Base-by-base conservation (phyloP, 805 yeast species). In the Cyberlindnera subsufficiens region DNA sequence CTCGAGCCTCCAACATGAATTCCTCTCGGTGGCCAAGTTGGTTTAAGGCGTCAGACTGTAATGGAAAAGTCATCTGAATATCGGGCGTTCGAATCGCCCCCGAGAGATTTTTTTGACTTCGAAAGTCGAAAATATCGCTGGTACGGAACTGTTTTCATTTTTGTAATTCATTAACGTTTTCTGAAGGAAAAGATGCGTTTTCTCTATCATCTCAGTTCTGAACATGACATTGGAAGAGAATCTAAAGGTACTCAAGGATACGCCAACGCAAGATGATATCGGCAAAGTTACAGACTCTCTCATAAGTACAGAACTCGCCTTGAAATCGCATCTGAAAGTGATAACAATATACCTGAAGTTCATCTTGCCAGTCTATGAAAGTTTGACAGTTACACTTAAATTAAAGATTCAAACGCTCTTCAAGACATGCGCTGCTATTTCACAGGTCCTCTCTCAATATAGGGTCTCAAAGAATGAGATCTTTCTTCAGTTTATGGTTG, bases 61-160 rank as follows among this genome's bases (percentile, higher is more conserved):
- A 66, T 58, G 57, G 55, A 6, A 54, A 46, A 53, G 71, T 52
- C 47, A 67, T 67, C 72, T 67, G 65, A 69, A 67, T 60, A 67
- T 67, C 72, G 72, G 69, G 72, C 65, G 72, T 67, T 67, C 72
- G 72, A 67, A 60, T 67, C 72, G 65, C 72, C 69, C 72, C 71
- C 72, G 66, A 64, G 72, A 67, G 72, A 67, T 45, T 52, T 53
- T 53, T 47, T 32, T 37, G 3, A 14, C 11, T 31, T 30, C 6
- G 19, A 15, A 33, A n/a, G n/a, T n/a, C n/a, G n/a, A n/a, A n/a
- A n/a, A n/a, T n/a, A n/a, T n/a, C n/a, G n/a, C n/a, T n/a, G n/a
- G n/a, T n/a, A n/a, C n/a, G n/a, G n/a, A n/a, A n/a, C n/a, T n/a
- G n/a, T n/a, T n/a, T n/a, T n/a, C 22, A 35, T 45, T 43, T 40